phyloP scores from a whole-genome alignment of 2,329 filamentous ascomycete genomes.

The Pyricularia pennisetigena region DNA sequence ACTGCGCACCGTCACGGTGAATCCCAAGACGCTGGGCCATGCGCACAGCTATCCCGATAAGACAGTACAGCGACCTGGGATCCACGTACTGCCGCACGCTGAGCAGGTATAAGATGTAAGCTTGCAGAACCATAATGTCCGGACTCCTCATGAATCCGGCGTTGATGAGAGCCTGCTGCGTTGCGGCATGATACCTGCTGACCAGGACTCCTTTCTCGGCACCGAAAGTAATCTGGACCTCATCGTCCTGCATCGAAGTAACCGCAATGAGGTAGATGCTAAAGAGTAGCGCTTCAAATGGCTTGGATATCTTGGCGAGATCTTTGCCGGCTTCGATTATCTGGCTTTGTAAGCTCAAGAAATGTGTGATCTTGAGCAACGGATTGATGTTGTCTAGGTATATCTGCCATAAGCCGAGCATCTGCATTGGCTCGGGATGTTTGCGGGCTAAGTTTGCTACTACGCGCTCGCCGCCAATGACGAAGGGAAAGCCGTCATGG shows the following conservation, averaged over 20 bases:
- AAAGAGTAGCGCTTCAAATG: slow-evolving; percentile 60
- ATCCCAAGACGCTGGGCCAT: slow-evolving; percentile 60
- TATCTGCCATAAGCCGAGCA: slow-evolving; percentile 57
- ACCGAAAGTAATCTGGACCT: slow-evolving; percentile 40
- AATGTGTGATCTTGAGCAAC: slow-evolving; percentile 57
- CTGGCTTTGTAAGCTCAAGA: slow-evolving; percentile 52
- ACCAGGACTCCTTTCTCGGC: slow-evolving; percentile 41
- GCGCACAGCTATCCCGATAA: slow-evolving; percentile 56
- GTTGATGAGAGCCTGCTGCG: slow-evolving; percentile 56
- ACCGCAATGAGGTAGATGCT: slow-evolving; percentile 51
- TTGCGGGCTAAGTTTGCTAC: slow-evolving; percentile 30
- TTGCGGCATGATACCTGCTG: slow-evolving; percentile 43
- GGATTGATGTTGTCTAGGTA: slow-evolving; percentile 63
- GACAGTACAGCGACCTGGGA: slow-evolving; percentile 48
- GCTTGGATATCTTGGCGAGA: slow-evolving; percentile 40
- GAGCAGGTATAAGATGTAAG: slow-evolving; percentile 54
- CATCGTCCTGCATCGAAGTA: slow-evolving; percentile 45
- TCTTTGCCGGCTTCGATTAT: slow-evolving; percentile 53
- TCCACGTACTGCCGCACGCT: slow-evolving; percentile 49
- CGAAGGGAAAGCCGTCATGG: slow-evolving; percentile 47
- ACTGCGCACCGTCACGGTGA: slow-evolving; percentile 50
- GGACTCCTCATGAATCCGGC: slow-evolving; percentile 57
- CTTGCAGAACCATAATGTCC: slow-evolving; percentile 57
- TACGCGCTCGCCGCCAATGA: slow-evolving; percentile 32
- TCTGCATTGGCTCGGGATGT: slow-evolving; percentile 47